These are phyloP conservation scores for Phaeolepiota aurea DNA, from an alignment of 768 basidiomycete species.

Conservation along the genomic window DNA sequence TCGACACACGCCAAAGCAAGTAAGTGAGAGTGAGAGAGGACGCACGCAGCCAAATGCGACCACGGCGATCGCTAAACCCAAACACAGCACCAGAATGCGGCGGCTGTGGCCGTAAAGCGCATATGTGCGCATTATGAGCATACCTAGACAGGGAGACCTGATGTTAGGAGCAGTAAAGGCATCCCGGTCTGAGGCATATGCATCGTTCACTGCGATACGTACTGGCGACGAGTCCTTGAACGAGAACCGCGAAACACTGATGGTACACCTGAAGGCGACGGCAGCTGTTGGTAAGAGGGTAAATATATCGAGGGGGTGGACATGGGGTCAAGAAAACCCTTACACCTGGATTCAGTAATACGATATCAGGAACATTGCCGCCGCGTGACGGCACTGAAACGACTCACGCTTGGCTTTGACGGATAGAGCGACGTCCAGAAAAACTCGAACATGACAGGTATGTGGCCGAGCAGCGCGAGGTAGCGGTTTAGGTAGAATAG, in stretches of 20 bases:
- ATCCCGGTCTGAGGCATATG: no score
- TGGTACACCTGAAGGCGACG: slow-evolving; percentile 21
- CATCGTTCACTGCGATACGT: no score
- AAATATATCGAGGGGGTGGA: no score
- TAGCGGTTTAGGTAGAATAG: slow-evolving; percentile 38
- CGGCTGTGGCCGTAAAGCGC: slow-evolving; percentile 30
- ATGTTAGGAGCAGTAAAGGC: background rate
- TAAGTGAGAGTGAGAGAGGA: no score
- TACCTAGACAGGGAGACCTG: slow-evolving; percentile 6
- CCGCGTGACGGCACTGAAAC: no score
- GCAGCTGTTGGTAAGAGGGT: slow-evolving; percentile 19
- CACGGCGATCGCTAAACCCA: slow-evolving; percentile 14
- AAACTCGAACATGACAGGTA: slow-evolving; percentile 24
- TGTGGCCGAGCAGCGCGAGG: slow-evolving; percentile 25
- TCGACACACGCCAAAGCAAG: no score
- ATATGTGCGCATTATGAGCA: slow-evolving; percentile 33
- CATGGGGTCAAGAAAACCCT: no score
- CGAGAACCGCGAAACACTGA: slow-evolving; percentile 22
- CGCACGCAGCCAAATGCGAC: slow-evolving; percentile 24
- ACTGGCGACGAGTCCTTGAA: slow-evolving; percentile 27
- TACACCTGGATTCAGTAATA: no score
- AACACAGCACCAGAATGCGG: slow-evolving; percentile 17
- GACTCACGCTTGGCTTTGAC: slow-evolving; percentile 17
- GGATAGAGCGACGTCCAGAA: slow-evolving; percentile 21
- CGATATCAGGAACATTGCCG: no score